A percentile compares a stretch with the other conserved stretches of the same genome.
These are phyloP conservation scores for Solanum chilense DNA, from an alignment of 257 asterid genomes.

Conservation along the genomic window DNA sequence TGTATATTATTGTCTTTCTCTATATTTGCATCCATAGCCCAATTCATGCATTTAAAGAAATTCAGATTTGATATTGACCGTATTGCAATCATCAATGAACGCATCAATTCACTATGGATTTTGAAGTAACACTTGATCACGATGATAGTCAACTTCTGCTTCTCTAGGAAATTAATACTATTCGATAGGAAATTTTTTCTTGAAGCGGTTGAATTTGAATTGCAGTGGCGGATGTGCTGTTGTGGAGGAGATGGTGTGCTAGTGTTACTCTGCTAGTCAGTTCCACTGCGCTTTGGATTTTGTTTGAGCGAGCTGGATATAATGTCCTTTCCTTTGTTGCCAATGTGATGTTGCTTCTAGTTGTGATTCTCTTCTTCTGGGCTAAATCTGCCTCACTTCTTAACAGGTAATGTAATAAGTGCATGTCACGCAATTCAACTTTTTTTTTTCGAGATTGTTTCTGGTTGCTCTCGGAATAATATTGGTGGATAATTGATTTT, in stretches of 20 bases:
- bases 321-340: slow-evolving; percentile 61
- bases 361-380: slow-evolving; percentile 76
- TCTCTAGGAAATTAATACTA: neutral
- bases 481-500: neutral
- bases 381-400: slow-evolving; percentile 93
- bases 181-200: neutral
- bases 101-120: neutral
- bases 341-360: slow-evolving; percentile 67
- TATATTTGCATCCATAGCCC: neutral
- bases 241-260: slow-evolving; percentile 63
- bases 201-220: neutral
- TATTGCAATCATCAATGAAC: neutral
- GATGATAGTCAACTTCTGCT: neutral
- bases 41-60: neutral
- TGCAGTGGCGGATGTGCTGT: slow-evolving; percentile 80
- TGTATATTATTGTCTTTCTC: neutral
- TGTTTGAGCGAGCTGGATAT: slow-evolving; percentile 85
- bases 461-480: neutral
- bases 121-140: neutral
- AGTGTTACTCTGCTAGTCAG: slow-evolving; percentile 45
- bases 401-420: slow-evolving; percentile 43
- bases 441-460: neutral
- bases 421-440: neutral
- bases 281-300: slow-evolving; percentile 73
- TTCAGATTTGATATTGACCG: neutral